Conservation (phyloP, 2,329 filamentous ascomycete species). For the Tolypocladium inflatum region DNA sequence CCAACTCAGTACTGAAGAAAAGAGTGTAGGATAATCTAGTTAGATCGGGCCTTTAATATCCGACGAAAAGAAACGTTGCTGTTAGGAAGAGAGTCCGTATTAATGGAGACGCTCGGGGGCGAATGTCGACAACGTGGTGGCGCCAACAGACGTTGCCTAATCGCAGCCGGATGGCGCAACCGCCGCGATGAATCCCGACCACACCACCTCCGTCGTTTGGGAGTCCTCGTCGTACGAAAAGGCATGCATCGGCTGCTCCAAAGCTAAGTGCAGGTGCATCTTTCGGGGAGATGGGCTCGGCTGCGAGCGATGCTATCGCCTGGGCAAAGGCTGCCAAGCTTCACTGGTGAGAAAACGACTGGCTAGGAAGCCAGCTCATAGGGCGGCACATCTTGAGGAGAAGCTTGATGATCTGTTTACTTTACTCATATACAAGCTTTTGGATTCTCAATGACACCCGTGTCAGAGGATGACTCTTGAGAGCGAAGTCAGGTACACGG, state of each 20-base stretch:
- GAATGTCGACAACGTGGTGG: not conserved
- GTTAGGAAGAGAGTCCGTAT: too few relatives aligned
- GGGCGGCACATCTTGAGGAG: conserved; percentile 13
- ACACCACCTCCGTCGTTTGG: not conserved
- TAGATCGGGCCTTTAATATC: too few relatives aligned
- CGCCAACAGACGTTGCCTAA: not conserved
- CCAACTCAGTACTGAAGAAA: too few relatives aligned
- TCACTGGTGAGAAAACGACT: conserved; percentile 20
- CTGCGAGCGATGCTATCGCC: conserved; percentile 29
- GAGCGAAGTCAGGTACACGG: not conserved
- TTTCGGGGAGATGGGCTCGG: conserved; percentile 14
- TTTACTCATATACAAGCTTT: conserved; percentile 15
- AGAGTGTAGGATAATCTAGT: too few relatives aligned
- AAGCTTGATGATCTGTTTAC: conserved; percentile 16
- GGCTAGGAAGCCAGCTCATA: conserved; percentile 7
- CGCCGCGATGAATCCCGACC: not conserved
- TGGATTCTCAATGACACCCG: not conserved
- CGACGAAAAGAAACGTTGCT: too few relatives aligned
- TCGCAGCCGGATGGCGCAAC: not conserved
- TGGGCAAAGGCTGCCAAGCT: conserved; percentile 28
- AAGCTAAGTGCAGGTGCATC: conserved; percentile 34
- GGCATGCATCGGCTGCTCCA: conserved; percentile 30
- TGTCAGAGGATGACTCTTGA: not conserved
- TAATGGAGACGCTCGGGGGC: too few relatives aligned
- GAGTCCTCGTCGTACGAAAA: conserved; percentile 26